Evolutionary conservation across 192 early-diverging fungal species (phyloP).

Genomic region (Coemansia reversa): DNA sequence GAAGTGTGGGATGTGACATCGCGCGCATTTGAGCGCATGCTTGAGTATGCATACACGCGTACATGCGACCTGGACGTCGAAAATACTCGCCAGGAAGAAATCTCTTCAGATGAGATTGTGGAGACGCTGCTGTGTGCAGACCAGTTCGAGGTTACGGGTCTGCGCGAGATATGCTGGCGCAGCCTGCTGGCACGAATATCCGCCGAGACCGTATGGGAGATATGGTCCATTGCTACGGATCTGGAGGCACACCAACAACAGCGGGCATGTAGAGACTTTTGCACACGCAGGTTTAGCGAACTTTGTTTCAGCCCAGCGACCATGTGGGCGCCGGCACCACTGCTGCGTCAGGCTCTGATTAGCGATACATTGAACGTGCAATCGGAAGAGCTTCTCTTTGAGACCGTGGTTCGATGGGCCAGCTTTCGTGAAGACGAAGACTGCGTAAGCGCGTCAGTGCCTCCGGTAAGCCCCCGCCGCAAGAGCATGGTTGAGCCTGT

Average conservation of each 20-base stretch:
- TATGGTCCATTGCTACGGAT: conserved; percentile 47
- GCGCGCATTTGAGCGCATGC: conserved; percentile 48
- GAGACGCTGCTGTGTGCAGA: conserved; percentile 52
- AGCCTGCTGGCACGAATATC: conserved; percentile 22
- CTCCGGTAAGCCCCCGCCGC: too few species aligned
- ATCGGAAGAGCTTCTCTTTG: conserved; percentile 44
- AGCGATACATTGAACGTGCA: conserved; percentile 46
- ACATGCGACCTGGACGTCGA: conserved; percentile 23
- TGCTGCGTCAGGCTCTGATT: conserved; percentile 36
- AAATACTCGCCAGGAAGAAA: neutral
- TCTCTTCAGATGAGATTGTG: conserved; percentile 43
- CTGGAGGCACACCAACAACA: conserved; percentile 34
- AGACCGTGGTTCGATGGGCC: conserved; percentile 44
- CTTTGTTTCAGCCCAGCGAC: conserved; percentile 25
- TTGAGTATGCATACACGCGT: conserved; percentile 53
- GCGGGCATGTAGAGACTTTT: conserved; percentile 29
- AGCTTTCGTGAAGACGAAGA: conserved; percentile 36
- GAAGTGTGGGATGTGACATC: conserved; percentile 53
- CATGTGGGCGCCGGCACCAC: conserved; percentile 46
- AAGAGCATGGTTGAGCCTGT: too few species aligned
- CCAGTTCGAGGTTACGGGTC: conserved; percentile 36
- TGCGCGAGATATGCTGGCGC: conserved; percentile 50
- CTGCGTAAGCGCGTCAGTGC: neutral
- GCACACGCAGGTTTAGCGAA: conserved; percentile 40
- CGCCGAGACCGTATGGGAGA: conserved; percentile 47